Conservation (phyloP, 2,329 filamentous ascomycete genomes). For the Scytalidium lignicola region DNA sequence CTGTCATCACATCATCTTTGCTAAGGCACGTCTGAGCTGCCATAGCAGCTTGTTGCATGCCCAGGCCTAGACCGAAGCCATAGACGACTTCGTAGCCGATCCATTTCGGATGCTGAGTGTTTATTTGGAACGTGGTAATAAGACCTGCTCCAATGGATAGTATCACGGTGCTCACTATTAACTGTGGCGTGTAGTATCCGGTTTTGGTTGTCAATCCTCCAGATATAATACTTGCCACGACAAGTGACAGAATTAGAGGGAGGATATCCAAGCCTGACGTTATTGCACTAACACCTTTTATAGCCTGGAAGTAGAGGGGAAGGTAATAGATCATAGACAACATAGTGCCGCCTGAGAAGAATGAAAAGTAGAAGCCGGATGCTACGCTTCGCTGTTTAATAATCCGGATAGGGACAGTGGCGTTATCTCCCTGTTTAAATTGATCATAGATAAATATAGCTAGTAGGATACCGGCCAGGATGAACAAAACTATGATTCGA, state of each 20-base stretch:
- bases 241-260: constrained; percentile 29
- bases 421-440: constrained; percentile 31
- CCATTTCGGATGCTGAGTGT: constrained; percentile 31
- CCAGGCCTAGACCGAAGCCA: constrained; percentile 25
- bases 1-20: constrained; percentile 23
- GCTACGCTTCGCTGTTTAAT: constrained; percentile 31
- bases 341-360: constrained; percentile 25
- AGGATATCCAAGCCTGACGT: constrained; percentile 32
- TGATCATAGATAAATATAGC: constrained; percentile 28
- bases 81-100: constrained; percentile 23
- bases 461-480: constrained; percentile 24
- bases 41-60: constrained; percentile 24
- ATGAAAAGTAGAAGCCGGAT: constrained; percentile 25
- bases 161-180: constrained; percentile 18
- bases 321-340: constrained; percentile 44
- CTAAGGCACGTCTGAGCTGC: constrained; percentile 22
- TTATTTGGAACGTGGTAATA: constrained; percentile 31
- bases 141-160: constrained; percentile 35
- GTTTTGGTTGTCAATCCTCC: constrained; percentile 25
- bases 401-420: constrained; percentile 35
- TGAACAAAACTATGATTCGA: constrained; percentile 31
- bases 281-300: constrained; percentile 32
- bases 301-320: constrained; percentile 43
- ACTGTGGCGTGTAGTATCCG: constrained; percentile 22
- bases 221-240: constrained; percentile 24